These are phyloP conservation scores for Scedosporium apiospermum DNA, from an alignment of 2,329 filamentous ascomycete species.

Conservation along the genomic window DNA sequence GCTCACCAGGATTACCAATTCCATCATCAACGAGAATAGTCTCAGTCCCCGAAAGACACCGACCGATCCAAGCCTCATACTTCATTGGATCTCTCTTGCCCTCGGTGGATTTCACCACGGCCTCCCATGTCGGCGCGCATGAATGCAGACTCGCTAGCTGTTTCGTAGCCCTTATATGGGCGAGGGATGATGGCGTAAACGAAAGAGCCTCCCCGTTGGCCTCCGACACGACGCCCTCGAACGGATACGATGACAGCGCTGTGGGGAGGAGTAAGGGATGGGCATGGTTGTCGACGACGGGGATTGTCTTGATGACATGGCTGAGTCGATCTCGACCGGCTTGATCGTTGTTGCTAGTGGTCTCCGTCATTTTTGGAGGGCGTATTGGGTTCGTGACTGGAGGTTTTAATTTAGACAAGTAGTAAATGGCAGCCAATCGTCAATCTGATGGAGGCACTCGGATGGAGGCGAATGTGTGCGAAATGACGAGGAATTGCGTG, in stretches of 20 bases:
- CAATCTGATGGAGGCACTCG: background rate
- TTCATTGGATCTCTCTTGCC: conserved; percentile 25
- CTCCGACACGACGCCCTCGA: conserved; percentile 60
- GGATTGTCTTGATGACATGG: conserved; percentile 39
- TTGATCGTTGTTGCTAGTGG: background rate
- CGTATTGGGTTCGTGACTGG: too few relatives aligned
- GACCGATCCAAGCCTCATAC: conserved; percentile 47
- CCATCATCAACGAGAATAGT: conserved; percentile 73
- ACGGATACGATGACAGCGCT: conserved; percentile 33
- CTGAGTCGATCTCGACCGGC: conserved; percentile 13
- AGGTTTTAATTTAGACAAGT: background rate
- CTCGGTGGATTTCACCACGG: conserved; percentile 32
- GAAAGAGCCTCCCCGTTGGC: conserved; percentile 59
- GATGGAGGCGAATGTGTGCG: background rate
- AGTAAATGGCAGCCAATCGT: background rate
- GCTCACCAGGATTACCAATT: conserved; percentile 43
- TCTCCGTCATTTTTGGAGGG: background rate
- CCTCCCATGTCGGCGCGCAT: conserved; percentile 54
- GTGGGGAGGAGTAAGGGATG: conserved; percentile 55
- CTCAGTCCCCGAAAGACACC: conserved; percentile 64
- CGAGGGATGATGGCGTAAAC: conserved; percentile 51
- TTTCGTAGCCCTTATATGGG: conserved; percentile 60
- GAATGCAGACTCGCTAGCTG: conserved; percentile 58
- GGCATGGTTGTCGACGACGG: conserved; percentile 65
- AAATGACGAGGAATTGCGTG: background rate